Percentiles rank a stretch among this genome's conserved stretches.
Conservation (phyloP, 2,329 filamentous ascomycete species). For the Bipolaris oryzae region DNA sequence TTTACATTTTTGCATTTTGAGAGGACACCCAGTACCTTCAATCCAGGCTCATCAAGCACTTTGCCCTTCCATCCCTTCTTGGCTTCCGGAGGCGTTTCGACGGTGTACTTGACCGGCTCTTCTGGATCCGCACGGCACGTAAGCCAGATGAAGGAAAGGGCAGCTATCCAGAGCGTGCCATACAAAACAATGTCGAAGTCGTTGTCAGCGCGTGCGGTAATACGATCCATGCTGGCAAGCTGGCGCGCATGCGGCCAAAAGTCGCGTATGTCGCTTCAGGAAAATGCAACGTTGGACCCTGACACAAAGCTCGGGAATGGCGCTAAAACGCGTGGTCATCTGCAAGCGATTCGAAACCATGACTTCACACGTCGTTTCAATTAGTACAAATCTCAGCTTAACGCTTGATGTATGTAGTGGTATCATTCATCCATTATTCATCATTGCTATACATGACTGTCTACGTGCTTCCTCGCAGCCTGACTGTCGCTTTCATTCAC, state of each 20-base stretch:
- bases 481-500: neutral
- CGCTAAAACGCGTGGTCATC: constrained; percentile 26
- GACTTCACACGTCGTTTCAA: constrained; percentile 1
- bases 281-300: constrained; percentile 11
- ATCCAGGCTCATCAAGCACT: constrained; percentile 63
- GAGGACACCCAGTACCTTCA: constrained; percentile 58
- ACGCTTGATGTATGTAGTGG: neutral
- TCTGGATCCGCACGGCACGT: constrained; percentile 45
- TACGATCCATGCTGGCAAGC: constrained; percentile 32
- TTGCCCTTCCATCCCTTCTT: constrained; percentile 59
- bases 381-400: neutral
- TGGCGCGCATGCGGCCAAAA: constrained; percentile 5
- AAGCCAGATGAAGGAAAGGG: constrained; percentile 32
- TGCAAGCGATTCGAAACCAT: constrained; percentile 14
- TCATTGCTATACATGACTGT: neutral
- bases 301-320: constrained; percentile 1
- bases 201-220: constrained; percentile 33
- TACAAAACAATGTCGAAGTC: constrained; percentile 26
- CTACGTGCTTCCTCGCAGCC: neutral
- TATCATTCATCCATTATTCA: constrained; percentile 2
- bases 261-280: constrained; percentile 10
- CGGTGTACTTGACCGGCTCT: constrained; percentile 62
- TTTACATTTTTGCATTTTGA: neutral
- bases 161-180: constrained; percentile 29
- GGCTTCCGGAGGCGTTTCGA: constrained; percentile 67